Evolutionary conservation across 345 rosid genomes (phyloP).

Genomic region (Isatis tinctoria): DNA sequence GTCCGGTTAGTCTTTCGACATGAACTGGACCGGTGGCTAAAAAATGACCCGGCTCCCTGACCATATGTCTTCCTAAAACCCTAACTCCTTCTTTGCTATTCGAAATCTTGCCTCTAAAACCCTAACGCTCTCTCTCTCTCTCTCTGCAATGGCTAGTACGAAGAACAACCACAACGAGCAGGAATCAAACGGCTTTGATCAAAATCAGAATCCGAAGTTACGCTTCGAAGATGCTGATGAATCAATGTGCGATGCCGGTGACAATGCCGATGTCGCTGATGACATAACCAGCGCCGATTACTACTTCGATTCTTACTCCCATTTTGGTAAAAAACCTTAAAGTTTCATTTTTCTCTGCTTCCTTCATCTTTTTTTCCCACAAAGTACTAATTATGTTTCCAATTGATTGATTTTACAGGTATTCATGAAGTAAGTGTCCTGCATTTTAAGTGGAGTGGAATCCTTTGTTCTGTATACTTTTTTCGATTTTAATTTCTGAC

Average conservation of each 20-base stretch:
- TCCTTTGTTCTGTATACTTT: neutral
- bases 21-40: neutral
- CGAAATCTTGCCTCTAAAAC: conserved; percentile 10
- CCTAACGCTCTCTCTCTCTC: neutral
- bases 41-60: neutral
- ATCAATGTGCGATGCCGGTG: conserved; percentile 41
- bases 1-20: neutral
- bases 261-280: conserved; percentile 44
- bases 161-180: conserved; percentile 35
- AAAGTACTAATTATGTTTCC: conserved; percentile 1
- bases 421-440: conserved; percentile 91
- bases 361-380: neutral
- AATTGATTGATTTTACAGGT: conserved; percentile 49
- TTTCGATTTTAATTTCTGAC: neutral
- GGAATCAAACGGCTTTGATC: conserved; percentile 1
- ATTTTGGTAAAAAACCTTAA: conserved; percentile 58
- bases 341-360: neutral
- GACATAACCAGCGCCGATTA: conserved; percentile 96
- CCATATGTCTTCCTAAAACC: conserved; percentile 22
- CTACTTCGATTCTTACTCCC: conserved; percentile 97
- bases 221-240: conserved; percentile 46
- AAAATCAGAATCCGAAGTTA: conserved; percentile 30
- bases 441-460: conserved; percentile 17
- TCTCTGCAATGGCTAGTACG: conserved; percentile 32
- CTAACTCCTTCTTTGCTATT: neutral